Base-by-base conservation (phyloP, 805 yeast species). In the Metschnikowia picachoensis region DNA sequence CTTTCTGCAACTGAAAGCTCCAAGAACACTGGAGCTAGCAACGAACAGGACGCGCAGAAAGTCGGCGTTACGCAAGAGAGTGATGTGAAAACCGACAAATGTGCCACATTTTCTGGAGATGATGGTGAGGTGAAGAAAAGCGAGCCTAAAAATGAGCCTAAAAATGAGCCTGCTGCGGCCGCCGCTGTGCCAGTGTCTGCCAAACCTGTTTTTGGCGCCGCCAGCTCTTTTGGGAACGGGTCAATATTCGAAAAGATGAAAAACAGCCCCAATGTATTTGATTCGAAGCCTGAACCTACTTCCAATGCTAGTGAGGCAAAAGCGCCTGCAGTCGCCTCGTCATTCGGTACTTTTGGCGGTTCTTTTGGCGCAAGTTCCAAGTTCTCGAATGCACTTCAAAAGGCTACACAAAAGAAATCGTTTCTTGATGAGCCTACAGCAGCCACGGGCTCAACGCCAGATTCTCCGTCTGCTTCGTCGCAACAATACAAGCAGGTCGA, bases 401-500 rank as follows among this genome's bases (percentile, higher is more conserved):
- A 65, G 10, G 74, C 84, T 1, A 51, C 77, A 32, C 66, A 62
- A 32, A 78, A 77, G 56, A 74, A 80, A 60, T 79, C 87, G 4
- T 77, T 84, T 41, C 78, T 84, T 54, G 85, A 82, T 43, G 66
- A 66, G 33, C 62, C 61, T 16, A 13, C 29, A n/a, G 12, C 4
- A 3, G 15, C 27, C 8, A 8, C 17, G 20, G 12, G 9, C 2
- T 5, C 25, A n/a, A 43, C 59, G n/a, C 8, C 41, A 17, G 17
- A 20, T 3, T 9, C 40, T 2, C 55, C 59, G 27, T 66, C 60
- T 15, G 58, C 60, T n/a, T 59, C 60, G 17, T 59, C 66, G 11
- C 72, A 60, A 49, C 74, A 57, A 61, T 80, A 75, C 58, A 75
- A 74, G 57, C 79, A 76, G 51, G 82, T 87, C 8, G 86, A 82